These are phyloP conservation scores for Fusarium xyrophilum DNA, from an alignment of 2,329 filamentous ascomycete species.

Conservation along the genomic window DNA sequence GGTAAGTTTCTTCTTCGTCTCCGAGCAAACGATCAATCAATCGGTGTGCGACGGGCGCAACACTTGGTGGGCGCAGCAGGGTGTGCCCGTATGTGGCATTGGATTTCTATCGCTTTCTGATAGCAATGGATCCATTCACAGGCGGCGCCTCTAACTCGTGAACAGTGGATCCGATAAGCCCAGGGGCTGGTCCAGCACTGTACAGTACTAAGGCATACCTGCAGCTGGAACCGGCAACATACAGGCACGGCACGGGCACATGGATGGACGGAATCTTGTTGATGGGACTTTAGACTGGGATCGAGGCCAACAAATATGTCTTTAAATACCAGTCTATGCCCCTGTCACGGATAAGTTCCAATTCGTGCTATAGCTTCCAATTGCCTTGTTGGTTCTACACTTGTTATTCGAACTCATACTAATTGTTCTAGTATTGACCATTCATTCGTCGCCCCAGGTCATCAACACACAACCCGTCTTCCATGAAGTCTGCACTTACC, in stretches of 20 bases:
- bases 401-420: slow-evolving; percentile 34
- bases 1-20: slow-evolving; percentile 36
- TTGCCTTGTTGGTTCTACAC: slow-evolving; percentile 18
- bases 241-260: slow-evolving; percentile 18
- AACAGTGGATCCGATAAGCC: slow-evolving; percentile 37
- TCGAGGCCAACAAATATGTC: slow-evolving; percentile 11
- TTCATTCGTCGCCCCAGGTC: slow-evolving; percentile 29
- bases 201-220: not conserved
- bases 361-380: slow-evolving; percentile 11
- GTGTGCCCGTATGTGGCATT: slow-evolving; percentile 27
- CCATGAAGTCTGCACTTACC: slow-evolving; percentile 20
- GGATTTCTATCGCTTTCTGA: slow-evolving; percentile 30
- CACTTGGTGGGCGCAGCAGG: slow-evolving; percentile 26
- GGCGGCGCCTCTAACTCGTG: slow-evolving; percentile 16
- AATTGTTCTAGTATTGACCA: slow-evolving; percentile 37
- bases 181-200: slow-evolving; percentile 7
- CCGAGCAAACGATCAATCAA: slow-evolving; percentile 32
- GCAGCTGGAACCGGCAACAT: not conserved
- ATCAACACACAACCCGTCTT: slow-evolving; percentile 22
- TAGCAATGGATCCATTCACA: slow-evolving; percentile 28
- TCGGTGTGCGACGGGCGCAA: slow-evolving; percentile 41
- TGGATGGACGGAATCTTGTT: slow-evolving; percentile 11
- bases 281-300: slow-evolving; percentile 5
- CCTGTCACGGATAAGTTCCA: slow-evolving; percentile 15
- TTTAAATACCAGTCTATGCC: slow-evolving; percentile 30